phyloP scores from a whole-genome alignment of 345 rosid species.

The Geranium rotundifolium region DNA sequence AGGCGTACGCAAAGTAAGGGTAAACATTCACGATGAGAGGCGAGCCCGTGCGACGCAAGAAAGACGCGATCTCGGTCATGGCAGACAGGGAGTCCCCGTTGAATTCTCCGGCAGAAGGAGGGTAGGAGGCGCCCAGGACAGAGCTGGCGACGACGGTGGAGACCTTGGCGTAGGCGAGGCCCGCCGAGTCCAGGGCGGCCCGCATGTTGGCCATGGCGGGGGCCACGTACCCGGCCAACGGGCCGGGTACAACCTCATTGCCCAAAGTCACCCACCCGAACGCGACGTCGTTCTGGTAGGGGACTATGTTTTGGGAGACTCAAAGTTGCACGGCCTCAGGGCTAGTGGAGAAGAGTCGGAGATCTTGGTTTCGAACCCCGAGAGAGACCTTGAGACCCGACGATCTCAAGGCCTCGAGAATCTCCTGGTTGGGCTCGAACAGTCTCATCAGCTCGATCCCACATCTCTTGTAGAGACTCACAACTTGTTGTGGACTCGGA shows the following conservation, averaged over 20 bases:
- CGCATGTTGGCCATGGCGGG: conserved; percentile 23
- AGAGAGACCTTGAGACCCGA: conserved; percentile 12
- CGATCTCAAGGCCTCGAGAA: conserved; percentile 21
- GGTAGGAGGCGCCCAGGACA: conserved; percentile 22
- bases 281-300: conserved; percentile 14
- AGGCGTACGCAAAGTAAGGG: conserved; percentile 32
- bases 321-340: conserved; percentile 17
- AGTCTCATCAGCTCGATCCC: conserved; percentile 17
- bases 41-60: conserved; percentile 7
- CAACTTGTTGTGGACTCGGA: conserved; percentile 23
- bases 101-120: conserved; percentile 27
- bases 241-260: conserved; percentile 34
- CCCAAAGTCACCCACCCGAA: conserved; percentile 22
- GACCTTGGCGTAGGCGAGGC: conserved; percentile 12
- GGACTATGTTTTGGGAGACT: conserved; percentile 15
- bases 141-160: conserved; percentile 13
- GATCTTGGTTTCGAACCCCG: conserved; percentile 24
- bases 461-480: conserved; percentile 18
- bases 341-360: conserved; percentile 9
- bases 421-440: conserved; percentile 23
- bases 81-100: background rate
- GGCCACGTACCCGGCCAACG: background rate
- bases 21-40: conserved; percentile 27
- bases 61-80: conserved; percentile 12
- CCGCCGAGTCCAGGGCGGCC: conserved; percentile 8